phyloP scores from a whole-genome alignment of 495 filamentous ascomycete genomes.

The Penicillium fimorum region DNA sequence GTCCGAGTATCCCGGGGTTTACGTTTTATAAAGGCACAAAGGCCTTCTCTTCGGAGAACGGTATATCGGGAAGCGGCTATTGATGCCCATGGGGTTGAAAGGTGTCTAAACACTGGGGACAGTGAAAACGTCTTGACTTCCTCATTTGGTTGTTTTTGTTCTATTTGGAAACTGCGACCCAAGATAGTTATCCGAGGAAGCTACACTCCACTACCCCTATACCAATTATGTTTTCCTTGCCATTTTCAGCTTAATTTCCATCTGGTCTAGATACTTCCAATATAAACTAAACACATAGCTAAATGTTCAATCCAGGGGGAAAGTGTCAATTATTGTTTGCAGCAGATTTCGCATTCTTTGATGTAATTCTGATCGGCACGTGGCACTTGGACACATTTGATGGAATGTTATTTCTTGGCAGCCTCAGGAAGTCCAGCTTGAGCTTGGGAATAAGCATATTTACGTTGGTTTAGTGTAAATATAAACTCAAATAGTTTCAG shows the following conservation, averaged over 20 bases:
- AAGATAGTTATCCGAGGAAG: neutral
- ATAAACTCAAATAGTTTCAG: neutral
- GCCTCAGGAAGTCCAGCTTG: neutral
- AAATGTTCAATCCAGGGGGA: neutral
- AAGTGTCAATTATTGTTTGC: neutral
- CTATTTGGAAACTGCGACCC: neutral
- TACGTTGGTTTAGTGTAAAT: neutral
- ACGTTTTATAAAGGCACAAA: slow-evolving; percentile 25
- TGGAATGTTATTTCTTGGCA: slow-evolving; percentile 5
- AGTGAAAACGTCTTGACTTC: neutral
- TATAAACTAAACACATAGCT: neutral
- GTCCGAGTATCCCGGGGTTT: slow-evolving; percentile 11
- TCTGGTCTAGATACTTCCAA: neutral
- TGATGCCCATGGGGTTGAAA: neutral
- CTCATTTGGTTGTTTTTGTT: neutral
- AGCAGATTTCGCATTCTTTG: slow-evolving; percentile 3
- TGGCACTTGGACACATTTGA: neutral
- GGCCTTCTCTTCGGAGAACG: slow-evolving; percentile 1
- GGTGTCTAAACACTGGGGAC: neutral
- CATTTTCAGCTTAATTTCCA: neutral
- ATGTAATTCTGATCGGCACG: neutral
- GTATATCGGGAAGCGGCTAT: neutral
- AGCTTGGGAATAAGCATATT: neutral
- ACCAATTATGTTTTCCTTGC: neutral
- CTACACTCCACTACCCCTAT: neutral